Conservation (phyloP, 176 grass and related monocot species). For the Elymus sibiricus region DNA sequence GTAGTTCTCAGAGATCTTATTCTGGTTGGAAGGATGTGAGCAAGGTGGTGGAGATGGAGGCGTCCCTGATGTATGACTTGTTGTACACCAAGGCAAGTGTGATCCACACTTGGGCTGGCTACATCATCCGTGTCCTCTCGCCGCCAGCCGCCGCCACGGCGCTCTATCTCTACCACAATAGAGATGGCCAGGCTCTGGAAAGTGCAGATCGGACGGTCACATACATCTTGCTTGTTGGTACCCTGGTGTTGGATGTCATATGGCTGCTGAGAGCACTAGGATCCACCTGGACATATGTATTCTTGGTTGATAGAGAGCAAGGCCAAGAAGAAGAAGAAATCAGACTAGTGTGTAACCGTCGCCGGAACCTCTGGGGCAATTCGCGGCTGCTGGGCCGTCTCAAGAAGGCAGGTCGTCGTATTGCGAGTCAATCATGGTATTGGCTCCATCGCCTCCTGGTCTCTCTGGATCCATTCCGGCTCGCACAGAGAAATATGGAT, state of each 20-base stretch:
- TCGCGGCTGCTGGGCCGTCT: neutral
- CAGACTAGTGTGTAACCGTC: no score
- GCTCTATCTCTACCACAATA: neutral
- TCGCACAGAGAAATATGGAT: no score
- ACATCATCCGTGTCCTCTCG: neutral
- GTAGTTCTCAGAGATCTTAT: neutral
- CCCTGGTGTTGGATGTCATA: conserved; percentile 28
- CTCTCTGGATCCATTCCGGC: no score
- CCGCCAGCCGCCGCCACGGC: neutral
- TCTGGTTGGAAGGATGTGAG: neutral
- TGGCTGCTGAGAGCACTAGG: conserved; percentile 17
- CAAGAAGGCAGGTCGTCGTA: neutral
- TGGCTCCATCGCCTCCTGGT: no score
- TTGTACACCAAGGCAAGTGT: conserved; percentile 37
- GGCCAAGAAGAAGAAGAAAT: no score
- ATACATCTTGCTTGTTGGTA: conserved; percentile 41
- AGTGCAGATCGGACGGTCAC: conserved; percentile 30
- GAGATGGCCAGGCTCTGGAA: neutral
- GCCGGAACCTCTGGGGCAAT: no score
- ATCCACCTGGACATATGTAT: conserved; percentile 27
- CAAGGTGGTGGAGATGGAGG: neutral
- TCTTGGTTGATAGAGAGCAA: neutral
- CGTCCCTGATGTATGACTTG: conserved; percentile 24
- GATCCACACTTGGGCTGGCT: neutral
- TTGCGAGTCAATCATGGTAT: no score